Evolutionary conservation across 768 basidiomycete species (phyloP).

Genomic region (Leccinum boreale): DNA sequence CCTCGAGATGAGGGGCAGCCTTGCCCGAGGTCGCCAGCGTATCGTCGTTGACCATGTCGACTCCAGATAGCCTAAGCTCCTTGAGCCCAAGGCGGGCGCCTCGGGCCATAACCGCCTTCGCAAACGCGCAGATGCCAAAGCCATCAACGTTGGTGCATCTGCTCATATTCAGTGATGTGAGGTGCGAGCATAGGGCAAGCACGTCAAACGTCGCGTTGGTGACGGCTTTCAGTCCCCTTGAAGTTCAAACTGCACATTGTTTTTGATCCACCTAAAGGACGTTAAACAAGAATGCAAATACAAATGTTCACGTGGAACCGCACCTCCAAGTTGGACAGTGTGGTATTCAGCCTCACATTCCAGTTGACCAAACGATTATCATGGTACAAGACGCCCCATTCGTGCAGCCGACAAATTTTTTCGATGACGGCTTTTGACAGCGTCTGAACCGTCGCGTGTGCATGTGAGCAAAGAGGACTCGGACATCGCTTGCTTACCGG

Average conservation of each 20-base stretch:
- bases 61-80: constrained; percentile 64
- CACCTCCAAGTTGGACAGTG: too few relatives aligned
- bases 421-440: too few relatives aligned
- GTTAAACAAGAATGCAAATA: too few relatives aligned
- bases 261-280: too few relatives aligned
- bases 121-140: constrained; percentile 53
- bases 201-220: constrained; percentile 73
- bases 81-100: constrained; percentile 52
- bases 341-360: too few relatives aligned
- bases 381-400: too few relatives aligned
- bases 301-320: too few relatives aligned
- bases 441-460: too few relatives aligned
- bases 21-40: constrained; percentile 63
- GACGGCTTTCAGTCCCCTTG: constrained; percentile 65
- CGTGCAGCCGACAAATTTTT: too few relatives aligned
- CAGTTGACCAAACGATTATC: too few relatives aligned
- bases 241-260: constrained; percentile 38
- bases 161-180: constrained; percentile 65
- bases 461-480: too few relatives aligned
- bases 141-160: constrained; percentile 69
- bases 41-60: constrained; percentile 57
- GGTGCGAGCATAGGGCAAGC: constrained; percentile 53
- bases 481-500: too few relatives aligned
- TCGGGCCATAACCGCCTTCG: constrained; percentile 41
- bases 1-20: constrained; percentile 68